Base-by-base conservation (phyloP, 2,329 filamentous ascomycete genomes). In the Colletotrichum endophyticum region DNA sequence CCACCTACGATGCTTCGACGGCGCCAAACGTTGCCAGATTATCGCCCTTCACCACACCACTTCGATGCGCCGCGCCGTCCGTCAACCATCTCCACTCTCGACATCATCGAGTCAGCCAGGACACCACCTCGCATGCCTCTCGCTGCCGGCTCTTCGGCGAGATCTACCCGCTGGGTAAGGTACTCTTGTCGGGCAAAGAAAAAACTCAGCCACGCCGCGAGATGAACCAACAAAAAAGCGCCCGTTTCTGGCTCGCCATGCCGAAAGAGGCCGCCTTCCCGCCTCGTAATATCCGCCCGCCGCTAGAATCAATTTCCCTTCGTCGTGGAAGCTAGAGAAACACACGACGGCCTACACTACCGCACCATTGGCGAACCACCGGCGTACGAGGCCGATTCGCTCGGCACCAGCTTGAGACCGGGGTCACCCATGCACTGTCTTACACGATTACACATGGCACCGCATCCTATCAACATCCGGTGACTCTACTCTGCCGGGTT, bases 91-190 rank as follows among this genome's bases (percentile, higher is more conserved):
- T 25, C 16, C 57, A 64, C 22, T 32, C 9, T 16, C 15, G 28
- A 30, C 57, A 39, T 30, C 57, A 32, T 39, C 70, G 15, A 9
- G 44, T 36, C 39, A 63, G 66, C 27, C 56, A 56, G 36, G 16
- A 71, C 72, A 74, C 67, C 59, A 63, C 25, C 15, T 70, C 16
- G 30, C n/a, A 30, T 62, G 32, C 30, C 62, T 53, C 32, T 27
- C 44, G 44, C 15, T 66, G 59, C 61, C 67, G 72, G 30, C 61
- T 71, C 22, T 32, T 57, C 72, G 61, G 67, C 32, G 67, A 75
- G 72, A 66, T 75, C 72, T 71, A 71, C 49, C 72, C 72, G 72
- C 59, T 71, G 72, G 67, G 67, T 74, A 57, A 74, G 67, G 67
- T 66, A n/a, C 56, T 34, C 25, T 62, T 2, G 28, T 15, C 44